A percentile compares a stretch with the other conserved stretches of the same genome.
Evolutionary conservation across 768 basidiomycete genomes (phyloP).

Genomic region (Agrocybe praecox): DNA sequence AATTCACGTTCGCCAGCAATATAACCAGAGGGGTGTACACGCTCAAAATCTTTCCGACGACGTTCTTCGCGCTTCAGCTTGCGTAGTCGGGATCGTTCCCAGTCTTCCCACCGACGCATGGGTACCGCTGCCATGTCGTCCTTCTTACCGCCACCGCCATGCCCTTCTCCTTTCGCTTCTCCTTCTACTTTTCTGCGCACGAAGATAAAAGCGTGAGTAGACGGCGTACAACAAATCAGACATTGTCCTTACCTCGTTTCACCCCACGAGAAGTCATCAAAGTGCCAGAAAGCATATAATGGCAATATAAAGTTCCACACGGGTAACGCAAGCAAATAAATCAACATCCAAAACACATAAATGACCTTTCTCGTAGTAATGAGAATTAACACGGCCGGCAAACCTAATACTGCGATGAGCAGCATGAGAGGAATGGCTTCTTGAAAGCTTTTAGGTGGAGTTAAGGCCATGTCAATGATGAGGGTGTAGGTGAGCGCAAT

Average conservation of each 20-base stretch:
- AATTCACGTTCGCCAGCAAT: constrained; percentile 62
- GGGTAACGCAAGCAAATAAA: constrained; percentile 90
- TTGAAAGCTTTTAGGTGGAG: constrained; percentile 83
- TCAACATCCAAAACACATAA: constrained; percentile 97
- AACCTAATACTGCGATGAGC: constrained; percentile 87
- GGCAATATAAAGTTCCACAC: constrained; percentile 97
- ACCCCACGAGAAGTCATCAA: constrained; percentile 99
- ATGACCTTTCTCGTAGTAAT: constrained; percentile 94
- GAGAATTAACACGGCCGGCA: constrained; percentile 90
- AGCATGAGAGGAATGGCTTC: constrained; percentile 94
- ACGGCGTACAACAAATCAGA: neutral
- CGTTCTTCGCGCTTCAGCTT: constrained; percentile 89
- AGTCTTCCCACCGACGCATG: constrained; percentile 98
- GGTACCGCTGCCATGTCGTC: constrained; percentile 70
- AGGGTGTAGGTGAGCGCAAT: constrained; percentile 90
- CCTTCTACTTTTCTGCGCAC: constrained; percentile 89
- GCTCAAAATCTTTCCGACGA: constrained; percentile 79
- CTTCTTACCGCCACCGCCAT: constrained; percentile 64
- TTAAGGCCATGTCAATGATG: constrained; percentile 77
- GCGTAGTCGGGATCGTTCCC: constrained; percentile 94
- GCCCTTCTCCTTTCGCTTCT: constrained; percentile 78
- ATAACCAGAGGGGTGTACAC: constrained; percentile 71
- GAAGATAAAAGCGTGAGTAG: constrained; percentile 15
- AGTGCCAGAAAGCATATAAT: constrained; percentile 98
- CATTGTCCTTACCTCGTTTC: constrained; percentile 78